Percentiles rank a stretch among this genome's conserved stretches.
Conservation (phyloP, 371 early-diverging fungal species). For the Mortierella sp. region DNA sequence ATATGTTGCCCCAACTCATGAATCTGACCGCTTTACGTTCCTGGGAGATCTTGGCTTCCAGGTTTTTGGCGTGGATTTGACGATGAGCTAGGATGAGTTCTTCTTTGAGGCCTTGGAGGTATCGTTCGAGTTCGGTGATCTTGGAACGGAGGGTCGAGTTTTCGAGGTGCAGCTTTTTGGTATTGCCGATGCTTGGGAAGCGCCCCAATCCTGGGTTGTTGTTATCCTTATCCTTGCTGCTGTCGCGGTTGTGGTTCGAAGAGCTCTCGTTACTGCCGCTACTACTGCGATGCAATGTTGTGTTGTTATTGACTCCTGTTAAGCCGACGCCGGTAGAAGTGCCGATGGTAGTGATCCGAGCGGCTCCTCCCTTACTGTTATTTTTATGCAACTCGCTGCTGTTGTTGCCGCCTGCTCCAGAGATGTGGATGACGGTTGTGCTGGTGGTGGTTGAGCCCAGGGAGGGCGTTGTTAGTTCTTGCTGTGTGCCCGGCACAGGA, state of each 20-base stretch:
- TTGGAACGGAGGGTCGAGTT: conserved; percentile 36
- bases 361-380: background rate
- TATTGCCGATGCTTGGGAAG: conserved; percentile 29
- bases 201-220: conserved; percentile 24
- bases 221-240: background rate
- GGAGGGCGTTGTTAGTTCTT: conserved; percentile 34
- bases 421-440: conserved; percentile 4
- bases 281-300: background rate
- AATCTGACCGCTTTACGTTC: conserved; percentile 46
- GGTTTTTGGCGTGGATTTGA: conserved; percentile 34
- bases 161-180: conserved; percentile 37
- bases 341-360: conserved; percentile 1
- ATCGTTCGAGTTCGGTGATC: conserved; percentile 46
- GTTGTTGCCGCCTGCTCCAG: background rate
- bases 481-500: conserved; percentile 42
- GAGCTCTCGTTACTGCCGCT: background rate
- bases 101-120: conserved; percentile 50
- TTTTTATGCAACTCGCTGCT: background rate
- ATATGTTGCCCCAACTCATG: conserved; percentile 47
- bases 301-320: conserved; percentile 1
- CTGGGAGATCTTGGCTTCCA: conserved; percentile 25
- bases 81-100: conserved; percentile 38
- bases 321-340: background rate
- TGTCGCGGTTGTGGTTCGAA: background rate
- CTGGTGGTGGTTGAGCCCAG: background rate